These are phyloP conservation scores for Aspergillus brasiliensis DNA, from an alignment of 2,329 filamentous ascomycete species.

Conservation along the genomic window DNA sequence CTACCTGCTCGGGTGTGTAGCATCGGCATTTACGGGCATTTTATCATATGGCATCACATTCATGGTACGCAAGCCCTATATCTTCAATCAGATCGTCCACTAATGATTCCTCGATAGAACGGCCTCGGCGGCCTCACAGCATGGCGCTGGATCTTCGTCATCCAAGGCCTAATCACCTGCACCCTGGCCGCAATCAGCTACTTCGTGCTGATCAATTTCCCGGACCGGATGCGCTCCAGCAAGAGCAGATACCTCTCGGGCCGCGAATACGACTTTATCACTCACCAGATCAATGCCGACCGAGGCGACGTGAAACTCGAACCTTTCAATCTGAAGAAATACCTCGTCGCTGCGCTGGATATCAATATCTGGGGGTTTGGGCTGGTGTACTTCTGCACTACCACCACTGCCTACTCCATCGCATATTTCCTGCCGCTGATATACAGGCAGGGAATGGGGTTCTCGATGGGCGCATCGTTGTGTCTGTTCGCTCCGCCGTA, in stretches of 20 bases:
- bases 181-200: slow-evolving; percentile 54
- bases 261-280: slow-evolving; percentile 47
- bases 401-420: slow-evolving; percentile 21
- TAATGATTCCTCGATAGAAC: slow-evolving; percentile 11
- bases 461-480: slow-evolving; percentile 25
- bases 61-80: slow-evolving; percentile 24
- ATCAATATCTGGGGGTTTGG: slow-evolving; percentile 62
- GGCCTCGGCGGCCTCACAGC: slow-evolving; percentile 51
- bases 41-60: slow-evolving; percentile 66
- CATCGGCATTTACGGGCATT: slow-evolving; percentile 68
- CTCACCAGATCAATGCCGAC: slow-evolving; percentile 55
- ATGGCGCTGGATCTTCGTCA: slow-evolving; percentile 69
- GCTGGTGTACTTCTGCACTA: slow-evolving; percentile 29
- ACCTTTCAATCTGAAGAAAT: slow-evolving; percentile 53
- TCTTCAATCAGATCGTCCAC: neutral
- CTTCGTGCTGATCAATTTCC: slow-evolving; percentile 66
- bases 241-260: slow-evolving; percentile 53
- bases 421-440: slow-evolving; percentile 24
- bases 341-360: slow-evolving; percentile 53
- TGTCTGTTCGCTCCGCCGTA: slow-evolving; percentile 34
- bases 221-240: slow-evolving; percentile 54
- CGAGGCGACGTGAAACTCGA: slow-evolving; percentile 55
- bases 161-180: slow-evolving; percentile 55
- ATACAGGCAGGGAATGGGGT: slow-evolving; percentile 29
- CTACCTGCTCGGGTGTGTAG: slow-evolving; percentile 68